Conservation (phyloP, 768 basidiomycete genomes). For the Suillus tomentosus region DNA sequence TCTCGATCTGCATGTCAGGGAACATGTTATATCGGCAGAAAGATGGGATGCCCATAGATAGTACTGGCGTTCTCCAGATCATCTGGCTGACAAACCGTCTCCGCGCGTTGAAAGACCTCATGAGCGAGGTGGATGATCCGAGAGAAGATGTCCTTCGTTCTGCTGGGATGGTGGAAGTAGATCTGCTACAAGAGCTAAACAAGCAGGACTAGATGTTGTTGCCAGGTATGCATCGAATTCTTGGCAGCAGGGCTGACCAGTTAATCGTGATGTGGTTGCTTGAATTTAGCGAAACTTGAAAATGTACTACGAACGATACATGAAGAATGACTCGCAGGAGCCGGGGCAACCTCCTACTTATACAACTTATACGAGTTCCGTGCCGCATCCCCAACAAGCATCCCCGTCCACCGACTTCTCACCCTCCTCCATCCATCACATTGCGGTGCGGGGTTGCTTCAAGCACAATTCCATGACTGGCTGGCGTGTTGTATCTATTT, state of each 20-base stretch:
- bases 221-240: background rate
- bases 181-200: background rate
- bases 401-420: background rate
- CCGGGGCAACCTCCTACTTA: background rate
- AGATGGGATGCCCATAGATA: background rate
- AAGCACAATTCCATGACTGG: background rate
- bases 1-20: slow-evolving; percentile 7
- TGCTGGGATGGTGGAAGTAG: slow-evolving; percentile 17
- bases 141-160: slow-evolving; percentile 8
- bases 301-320: background rate
- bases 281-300: background rate
- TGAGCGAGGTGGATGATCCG: slow-evolving; percentile 9
- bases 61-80: slow-evolving; percentile 17
- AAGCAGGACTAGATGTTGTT: background rate
- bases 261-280: background rate
- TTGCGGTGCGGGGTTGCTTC: background rate
- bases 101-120: background rate
- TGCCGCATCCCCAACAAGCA: background rate
- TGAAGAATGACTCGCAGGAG: background rate
- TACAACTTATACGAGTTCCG: background rate
- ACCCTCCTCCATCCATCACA: background rate
- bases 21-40: background rate
- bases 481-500: background rate
- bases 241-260: background rate
- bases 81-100: slow-evolving; percentile 18